Evolutionary conservation across 805 yeast genomes (phyloP).

Genomic region (Ogataea haglerorum): DNA sequence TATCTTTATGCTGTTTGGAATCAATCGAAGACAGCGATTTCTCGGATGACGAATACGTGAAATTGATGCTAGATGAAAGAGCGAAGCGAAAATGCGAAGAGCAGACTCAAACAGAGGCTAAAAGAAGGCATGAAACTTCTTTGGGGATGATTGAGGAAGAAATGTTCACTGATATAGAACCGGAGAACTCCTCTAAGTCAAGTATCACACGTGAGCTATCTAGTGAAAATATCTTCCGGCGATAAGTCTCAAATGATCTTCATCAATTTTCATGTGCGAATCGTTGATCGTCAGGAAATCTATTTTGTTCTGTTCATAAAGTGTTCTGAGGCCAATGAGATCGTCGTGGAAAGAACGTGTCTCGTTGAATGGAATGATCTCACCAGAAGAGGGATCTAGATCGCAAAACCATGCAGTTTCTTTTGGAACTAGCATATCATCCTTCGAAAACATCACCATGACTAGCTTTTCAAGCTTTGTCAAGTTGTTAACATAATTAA

Average conservation of each 20-base stretch:
- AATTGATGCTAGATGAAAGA: conserved; percentile 4
- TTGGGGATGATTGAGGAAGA: too few species aligned
- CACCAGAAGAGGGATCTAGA: conserved; percentile 41
- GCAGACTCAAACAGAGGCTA: conserved; percentile 1
- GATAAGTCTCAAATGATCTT: conserved; percentile 43
- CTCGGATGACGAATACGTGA: conserved; percentile 20
- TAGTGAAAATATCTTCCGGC: conserved; percentile 39
- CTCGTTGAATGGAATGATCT: conserved; percentile 41
- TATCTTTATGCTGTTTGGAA: conserved; percentile 1
- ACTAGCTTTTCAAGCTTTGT: conserved; percentile 49
- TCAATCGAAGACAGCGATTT: conserved; percentile 4
- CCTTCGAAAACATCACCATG: conserved; percentile 56
- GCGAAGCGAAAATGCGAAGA: conserved; percentile 1
- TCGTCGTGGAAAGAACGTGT: conserved; percentile 52
- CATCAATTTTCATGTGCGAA: conserved; percentile 63
- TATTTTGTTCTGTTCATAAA: conserved; percentile 43
- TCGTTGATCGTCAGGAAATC: conserved; percentile 52
- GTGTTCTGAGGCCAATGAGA: conserved; percentile 53
- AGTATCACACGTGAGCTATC: neutral
- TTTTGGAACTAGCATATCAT: conserved; percentile 68
- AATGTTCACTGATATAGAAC: too few species aligned
- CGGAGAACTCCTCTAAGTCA: too few species aligned
- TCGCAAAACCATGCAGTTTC: conserved; percentile 70
- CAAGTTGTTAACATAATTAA: conserved; percentile 42
- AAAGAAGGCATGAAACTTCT: neutral